Percentiles rank a stretch among this genome's conserved stretches.
phyloP scores from a whole-genome alignment of 108 stramenopile species.

The Conticribra weissflogii region DNA sequence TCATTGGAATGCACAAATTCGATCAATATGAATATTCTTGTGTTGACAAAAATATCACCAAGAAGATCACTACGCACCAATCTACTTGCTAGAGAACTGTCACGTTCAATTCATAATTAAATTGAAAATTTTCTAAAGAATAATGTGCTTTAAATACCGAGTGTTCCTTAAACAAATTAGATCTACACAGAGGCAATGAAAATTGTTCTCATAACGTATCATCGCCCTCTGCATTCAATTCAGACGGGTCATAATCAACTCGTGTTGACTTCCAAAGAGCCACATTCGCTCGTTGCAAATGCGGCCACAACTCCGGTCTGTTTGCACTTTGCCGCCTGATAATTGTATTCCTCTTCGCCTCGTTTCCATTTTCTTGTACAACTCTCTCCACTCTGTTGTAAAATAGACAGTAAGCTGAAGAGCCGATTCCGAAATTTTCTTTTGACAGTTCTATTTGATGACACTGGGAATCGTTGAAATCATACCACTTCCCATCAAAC shows the following conservation, averaged over 20 bases:
- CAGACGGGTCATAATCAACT: background rate
- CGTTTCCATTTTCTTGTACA: conserved; percentile 10
- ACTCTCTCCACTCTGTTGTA: conserved; percentile 71
- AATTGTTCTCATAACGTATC: too few species aligned
- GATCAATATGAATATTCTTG: too few species aligned
- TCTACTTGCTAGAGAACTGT: too few species aligned
- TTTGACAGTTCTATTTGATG: conserved; percentile 43
- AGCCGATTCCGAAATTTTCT: conserved; percentile 30
- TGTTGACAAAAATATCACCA: too few species aligned
- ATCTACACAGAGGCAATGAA: too few species aligned
- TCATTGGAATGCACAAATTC: too few species aligned
- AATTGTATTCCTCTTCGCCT: conserved; percentile 51
- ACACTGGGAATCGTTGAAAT: conserved; percentile 74
- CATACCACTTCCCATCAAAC: conserved; percentile 84
- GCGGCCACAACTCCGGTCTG: conserved; percentile 86
- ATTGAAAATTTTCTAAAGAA: too few species aligned
- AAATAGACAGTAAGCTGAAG: conserved; percentile 76
- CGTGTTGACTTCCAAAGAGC: conserved; percentile 28
- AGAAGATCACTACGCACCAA: too few species aligned
- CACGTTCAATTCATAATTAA: too few species aligned
- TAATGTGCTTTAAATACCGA: too few species aligned
- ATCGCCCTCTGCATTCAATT: background rate
- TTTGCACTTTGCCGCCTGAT: conserved; percentile 73
- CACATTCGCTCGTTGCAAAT: conserved; percentile 62
- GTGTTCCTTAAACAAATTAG: too few species aligned